phyloP scores from a whole-genome alignment of 352 stramenopile genomes.

The Bremia lactucae region DNA sequence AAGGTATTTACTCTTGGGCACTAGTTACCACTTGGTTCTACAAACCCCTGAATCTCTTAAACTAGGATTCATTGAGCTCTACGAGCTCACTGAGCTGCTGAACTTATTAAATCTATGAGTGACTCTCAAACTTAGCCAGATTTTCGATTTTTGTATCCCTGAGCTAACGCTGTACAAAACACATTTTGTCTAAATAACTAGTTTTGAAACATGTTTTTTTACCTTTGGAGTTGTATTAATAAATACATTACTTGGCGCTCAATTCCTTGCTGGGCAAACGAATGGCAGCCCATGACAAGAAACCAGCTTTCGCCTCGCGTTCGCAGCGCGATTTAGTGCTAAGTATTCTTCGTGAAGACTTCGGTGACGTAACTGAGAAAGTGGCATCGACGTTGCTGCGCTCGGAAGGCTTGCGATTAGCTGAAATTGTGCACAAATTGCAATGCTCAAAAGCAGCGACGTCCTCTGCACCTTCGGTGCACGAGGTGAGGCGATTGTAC shows the following conservation, averaged over 20 bases:
- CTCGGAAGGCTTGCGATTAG: constrained; percentile 50
- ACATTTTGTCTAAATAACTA: too few relatives aligned
- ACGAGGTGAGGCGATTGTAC: constrained; percentile 20
- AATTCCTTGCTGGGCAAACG: constrained; percentile 2
- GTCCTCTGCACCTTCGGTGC: constrained; percentile 33
- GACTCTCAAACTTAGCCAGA: too few relatives aligned
- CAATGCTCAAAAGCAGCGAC: constrained; percentile 13
- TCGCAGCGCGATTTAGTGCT: constrained; percentile 66
- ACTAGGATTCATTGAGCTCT: too few relatives aligned
- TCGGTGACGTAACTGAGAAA: constrained; percentile 56
- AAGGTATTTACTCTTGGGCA: too few relatives aligned
- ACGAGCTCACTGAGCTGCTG: too few relatives aligned
- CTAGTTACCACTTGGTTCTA: too few relatives aligned
- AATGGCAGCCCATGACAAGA: constrained; percentile 9
- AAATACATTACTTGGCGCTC: background rate
- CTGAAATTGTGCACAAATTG: constrained; percentile 55
- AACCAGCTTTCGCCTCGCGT: constrained; percentile 39
- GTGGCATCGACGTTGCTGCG: constrained; percentile 52
- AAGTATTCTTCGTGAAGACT: constrained; percentile 72
- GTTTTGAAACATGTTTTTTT: too few relatives aligned
- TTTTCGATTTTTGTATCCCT: too few relatives aligned
- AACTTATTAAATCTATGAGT: too few relatives aligned
- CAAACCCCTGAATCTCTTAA: too few relatives aligned
- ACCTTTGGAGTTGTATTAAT: too few relatives aligned
- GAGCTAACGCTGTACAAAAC: too few relatives aligned